phyloP scores from a whole-genome alignment of 768 basidiomycete genomes.

The Mrakia blollopis region DNA sequence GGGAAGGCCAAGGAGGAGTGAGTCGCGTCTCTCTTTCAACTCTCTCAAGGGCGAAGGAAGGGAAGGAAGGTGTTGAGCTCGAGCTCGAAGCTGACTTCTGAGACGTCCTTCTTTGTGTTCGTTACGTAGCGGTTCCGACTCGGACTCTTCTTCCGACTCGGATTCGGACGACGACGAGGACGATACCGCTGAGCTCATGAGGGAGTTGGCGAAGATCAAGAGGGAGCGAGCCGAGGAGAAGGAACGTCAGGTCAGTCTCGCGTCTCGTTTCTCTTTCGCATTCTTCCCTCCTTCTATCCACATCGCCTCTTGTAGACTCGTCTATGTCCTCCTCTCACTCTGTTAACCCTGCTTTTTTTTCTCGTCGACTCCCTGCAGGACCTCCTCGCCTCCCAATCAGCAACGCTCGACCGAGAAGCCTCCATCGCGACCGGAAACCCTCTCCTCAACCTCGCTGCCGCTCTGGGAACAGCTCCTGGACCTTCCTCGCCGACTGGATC shows the following conservation, averaged over 20 bases:
- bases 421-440: slow-evolving; percentile 86
- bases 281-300: neutral
- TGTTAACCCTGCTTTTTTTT: neutral
- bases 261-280: neutral
- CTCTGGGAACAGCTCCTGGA: slow-evolving; percentile 66
- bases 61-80: neutral
- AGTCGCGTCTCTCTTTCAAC: slow-evolving; percentile 1
- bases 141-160: slow-evolving; percentile 28
- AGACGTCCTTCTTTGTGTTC: neutral
- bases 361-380: neutral
- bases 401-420: slow-evolving; percentile 56
- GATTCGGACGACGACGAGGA: slow-evolving; percentile 71
- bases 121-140: neutral
- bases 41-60: too few species aligned
- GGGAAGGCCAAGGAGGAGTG: slow-evolving; percentile 43
- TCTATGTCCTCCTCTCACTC: neutral
- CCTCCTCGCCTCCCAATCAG: slow-evolving; percentile 12
- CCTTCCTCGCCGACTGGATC: slow-evolving; percentile 55
- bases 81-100: neutral
- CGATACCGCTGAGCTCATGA: slow-evolving; percentile 85
- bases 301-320: too few species aligned
- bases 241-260: slow-evolving; percentile 44
- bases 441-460: slow-evolving; percentile 81
- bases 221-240: slow-evolving; percentile 92
- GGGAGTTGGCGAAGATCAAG: slow-evolving; percentile 98